Evolutionary conservation across 108 stramenopile genomes (phyloP).

Genomic region (Licmophora abbreviata): DNA sequence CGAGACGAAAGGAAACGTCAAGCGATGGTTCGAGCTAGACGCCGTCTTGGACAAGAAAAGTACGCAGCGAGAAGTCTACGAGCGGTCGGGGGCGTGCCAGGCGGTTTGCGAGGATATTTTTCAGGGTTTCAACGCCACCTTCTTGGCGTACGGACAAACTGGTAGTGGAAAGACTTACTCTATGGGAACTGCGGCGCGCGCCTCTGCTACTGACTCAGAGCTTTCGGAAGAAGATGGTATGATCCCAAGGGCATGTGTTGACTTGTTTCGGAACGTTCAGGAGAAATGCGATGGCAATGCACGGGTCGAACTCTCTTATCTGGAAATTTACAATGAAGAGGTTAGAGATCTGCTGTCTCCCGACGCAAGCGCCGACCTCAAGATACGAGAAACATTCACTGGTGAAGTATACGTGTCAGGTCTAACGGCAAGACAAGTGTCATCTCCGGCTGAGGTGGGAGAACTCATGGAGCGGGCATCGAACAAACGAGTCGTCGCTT

Average conservation of each 20-base stretch:
- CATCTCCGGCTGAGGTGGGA: constrained; percentile 37
- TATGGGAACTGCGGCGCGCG: constrained; percentile 80
- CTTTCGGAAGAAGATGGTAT: constrained; percentile 59
- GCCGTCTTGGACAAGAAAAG: constrained; percentile 81
- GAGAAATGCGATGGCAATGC: constrained; percentile 71
- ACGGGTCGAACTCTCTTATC: constrained; percentile 87
- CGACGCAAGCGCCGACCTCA: constrained; percentile 62
- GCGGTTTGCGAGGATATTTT: constrained; percentile 90
- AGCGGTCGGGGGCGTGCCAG: constrained; percentile 65
- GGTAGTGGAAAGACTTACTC: constrained; percentile 91
- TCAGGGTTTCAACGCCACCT: constrained; percentile 95
- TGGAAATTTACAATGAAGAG: constrained; percentile 99
- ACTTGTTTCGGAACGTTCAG: constrained; percentile 78
- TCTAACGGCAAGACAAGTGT: constrained; percentile 37
- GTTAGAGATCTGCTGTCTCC: constrained; percentile 89
- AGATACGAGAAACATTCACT: constrained; percentile 30
- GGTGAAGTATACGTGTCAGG: constrained; percentile 67
- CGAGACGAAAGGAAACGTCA: constrained; percentile 48
- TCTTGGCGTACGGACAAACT: constrained; percentile 98
- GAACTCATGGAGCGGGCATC: constrained; percentile 53
- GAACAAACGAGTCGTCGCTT: constrained; percentile 52
- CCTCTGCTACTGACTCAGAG: constrained; percentile 14
- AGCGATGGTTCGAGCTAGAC: constrained; percentile 86
- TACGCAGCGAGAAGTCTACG: constrained; percentile 86
- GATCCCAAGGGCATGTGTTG: constrained; percentile 90